Evolutionary conservation across 1,139 yeast genomes (phyloP).

Genomic region (Geotrichum phurueaensis): DNA sequence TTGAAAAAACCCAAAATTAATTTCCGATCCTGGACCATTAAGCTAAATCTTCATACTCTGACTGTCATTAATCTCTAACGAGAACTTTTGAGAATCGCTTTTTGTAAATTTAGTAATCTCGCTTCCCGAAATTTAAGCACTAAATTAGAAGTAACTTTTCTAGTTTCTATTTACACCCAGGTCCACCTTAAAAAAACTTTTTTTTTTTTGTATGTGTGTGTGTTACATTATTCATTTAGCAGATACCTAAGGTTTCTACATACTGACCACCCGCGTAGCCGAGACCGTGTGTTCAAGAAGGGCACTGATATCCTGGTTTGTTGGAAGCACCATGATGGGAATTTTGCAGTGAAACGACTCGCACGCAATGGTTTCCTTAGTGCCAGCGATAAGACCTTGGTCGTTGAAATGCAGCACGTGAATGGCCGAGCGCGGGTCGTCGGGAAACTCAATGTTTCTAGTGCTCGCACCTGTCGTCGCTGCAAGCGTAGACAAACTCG

Average conservation of each 20-base stretch:
- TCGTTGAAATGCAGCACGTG: slow-evolving; percentile 18
- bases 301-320: slow-evolving; percentile 32
- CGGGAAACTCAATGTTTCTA: slow-evolving; percentile 2
- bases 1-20: too few relatives aligned
- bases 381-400: slow-evolving; percentile 24
- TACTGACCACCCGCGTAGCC: slow-evolving; percentile 10
- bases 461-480: not conserved
- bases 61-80: too few relatives aligned
- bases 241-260: slow-evolving; percentile 1
- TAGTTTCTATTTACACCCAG: too few relatives aligned
- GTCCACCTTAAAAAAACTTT: not conserved
- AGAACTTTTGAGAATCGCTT: too few relatives aligned
- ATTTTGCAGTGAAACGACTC: slow-evolving; percentile 33
- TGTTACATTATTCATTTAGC: not conserved
- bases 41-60: too few relatives aligned
- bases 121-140: too few relatives aligned
- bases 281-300: slow-evolving; percentile 23
- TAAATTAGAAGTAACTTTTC: too few relatives aligned
- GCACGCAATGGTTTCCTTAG: slow-evolving; percentile 29
- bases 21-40: too few relatives aligned
- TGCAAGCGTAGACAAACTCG: slow-evolving; percentile 1
- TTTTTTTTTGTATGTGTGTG: not conserved
- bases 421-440: slow-evolving; percentile 13
- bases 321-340: slow-evolving; percentile 32
- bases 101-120: too few relatives aligned